Base-by-base conservation (phyloP, 257 asterid genomes). In the Dorcoceras hygrometricum region DNA sequence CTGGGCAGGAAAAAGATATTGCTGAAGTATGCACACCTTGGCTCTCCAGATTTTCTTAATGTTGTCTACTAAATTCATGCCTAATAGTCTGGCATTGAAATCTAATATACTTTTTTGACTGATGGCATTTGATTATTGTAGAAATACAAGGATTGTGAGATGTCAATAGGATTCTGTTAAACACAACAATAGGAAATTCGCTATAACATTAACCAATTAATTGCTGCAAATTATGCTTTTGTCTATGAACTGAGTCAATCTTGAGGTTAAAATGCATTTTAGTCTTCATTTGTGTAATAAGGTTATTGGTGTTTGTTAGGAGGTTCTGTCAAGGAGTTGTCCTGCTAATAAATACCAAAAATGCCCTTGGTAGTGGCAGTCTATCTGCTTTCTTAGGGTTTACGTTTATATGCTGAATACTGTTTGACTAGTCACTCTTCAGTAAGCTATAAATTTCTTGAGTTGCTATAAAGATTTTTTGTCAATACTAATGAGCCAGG, bases 1-100 rank as follows among this genome's bases (percentile, higher is more conserved):
- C 75, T 18, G 81, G 71, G 67, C 77, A 64, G 79, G 65, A 69
- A 78, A 73, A 71, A 83, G 89, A 76, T 62, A 26, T 23, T 51
- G 80, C 43, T 65, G 88, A 79, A 93, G 97, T 89, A 73, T 58
- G 63, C 56, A 48, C 39, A 55, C 69, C 10, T 57, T 65, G 14
- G 48, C 46, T 62, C 55, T 50, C 28, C 23, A 8, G 28, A 51
- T 31, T 24, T 25, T 66, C 59, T 61, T 20, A 53, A 59, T 24
- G 31, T 57, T 39, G 22, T 67, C 16, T 39, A 7, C 64, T 26
- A 11, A 5, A 53, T 46, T 48, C 48, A 59, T 62, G 67, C 73
- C 43, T 29, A 23, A 53, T 31, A 39, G n/a, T 4, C 6, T 39
- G 4, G n/a, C 51, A 39, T 39, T 39, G 51, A 39, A 39, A 14